Percentiles rank a stretch among this genome's conserved stretches.
phyloP scores from a whole-genome alignment of 2,329 filamentous ascomycete genomes.

The Corniculantispora saksenae region DNA sequence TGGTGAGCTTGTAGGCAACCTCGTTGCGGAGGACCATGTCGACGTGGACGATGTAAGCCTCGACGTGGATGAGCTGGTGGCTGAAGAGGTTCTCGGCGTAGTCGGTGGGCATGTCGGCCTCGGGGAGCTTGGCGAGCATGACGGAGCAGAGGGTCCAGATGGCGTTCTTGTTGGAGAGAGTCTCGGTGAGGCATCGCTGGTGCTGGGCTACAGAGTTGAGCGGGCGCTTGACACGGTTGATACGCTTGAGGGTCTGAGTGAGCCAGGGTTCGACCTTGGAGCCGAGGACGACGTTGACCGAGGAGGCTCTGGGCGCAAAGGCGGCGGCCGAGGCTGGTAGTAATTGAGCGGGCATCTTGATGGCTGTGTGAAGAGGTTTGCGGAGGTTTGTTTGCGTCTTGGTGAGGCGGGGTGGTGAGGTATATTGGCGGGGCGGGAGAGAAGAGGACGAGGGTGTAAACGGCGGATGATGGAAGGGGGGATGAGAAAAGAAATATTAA shows the following conservation, averaged over 20 bases:
- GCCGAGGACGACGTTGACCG: conserved; percentile 90
- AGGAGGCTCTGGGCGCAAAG: conserved; percentile 86
- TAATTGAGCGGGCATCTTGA: conserved; percentile 85
- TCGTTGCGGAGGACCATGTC: conserved; percentile 98
- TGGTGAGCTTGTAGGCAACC: conserved; percentile 95
- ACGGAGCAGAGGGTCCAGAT: conserved; percentile 94
- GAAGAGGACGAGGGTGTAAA: conserved; percentile 23
- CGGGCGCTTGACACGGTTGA: conserved; percentile 94
- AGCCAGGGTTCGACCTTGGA: conserved; percentile 95
- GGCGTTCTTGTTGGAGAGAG: conserved; percentile 81
- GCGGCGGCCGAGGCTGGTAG: conserved; percentile 93
- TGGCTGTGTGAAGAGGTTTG: conserved; percentile 25
- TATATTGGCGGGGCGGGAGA: conserved; percentile 24
- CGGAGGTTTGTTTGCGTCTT: neutral
- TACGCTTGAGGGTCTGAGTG: conserved; percentile 92
- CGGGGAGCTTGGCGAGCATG: conserved; percentile 88
- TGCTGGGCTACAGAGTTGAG: conserved; percentile 97
- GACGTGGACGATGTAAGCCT: conserved; percentile 97
- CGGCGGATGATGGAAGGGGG: conserved; percentile 15
- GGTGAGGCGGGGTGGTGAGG: conserved; percentile 10
- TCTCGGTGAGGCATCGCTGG: conserved; percentile 92
- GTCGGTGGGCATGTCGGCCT: conserved; percentile 80
- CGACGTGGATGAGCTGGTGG: conserved; percentile 88
- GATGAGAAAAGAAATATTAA: conserved; percentile 22
- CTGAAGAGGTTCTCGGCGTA: conserved; percentile 87